Percentiles rank a stretch among this genome's conserved stretches.
Conservation (phyloP, 2,329 filamentous ascomycete genomes). For the Fusarium robinianum region DNA sequence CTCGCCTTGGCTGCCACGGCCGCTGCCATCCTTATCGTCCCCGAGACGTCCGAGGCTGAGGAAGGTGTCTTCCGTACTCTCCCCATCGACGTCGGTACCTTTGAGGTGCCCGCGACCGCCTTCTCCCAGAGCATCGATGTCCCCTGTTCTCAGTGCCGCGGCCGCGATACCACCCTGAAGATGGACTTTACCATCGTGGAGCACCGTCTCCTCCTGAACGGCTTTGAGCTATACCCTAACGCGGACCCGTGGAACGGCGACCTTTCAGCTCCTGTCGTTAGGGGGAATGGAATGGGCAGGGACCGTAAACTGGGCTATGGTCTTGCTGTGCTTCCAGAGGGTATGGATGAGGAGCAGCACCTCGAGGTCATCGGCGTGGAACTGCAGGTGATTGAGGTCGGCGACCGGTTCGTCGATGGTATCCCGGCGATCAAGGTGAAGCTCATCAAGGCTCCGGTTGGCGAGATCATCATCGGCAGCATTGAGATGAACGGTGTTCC, state of each 20-base stretch:
- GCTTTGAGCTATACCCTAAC: conserved; percentile 62
- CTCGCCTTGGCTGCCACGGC: conserved; percentile 43
- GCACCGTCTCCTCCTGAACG: conserved; percentile 59
- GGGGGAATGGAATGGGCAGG: conserved; percentile 44
- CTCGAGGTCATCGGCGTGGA: conserved; percentile 59
- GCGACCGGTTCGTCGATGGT: conserved; percentile 56
- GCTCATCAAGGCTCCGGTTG: conserved; percentile 62
- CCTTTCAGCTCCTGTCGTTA: conserved; percentile 52
- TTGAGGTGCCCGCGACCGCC: conserved; percentile 43
- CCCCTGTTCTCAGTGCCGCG: conserved; percentile 59
- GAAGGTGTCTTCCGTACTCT: conserved; percentile 49
- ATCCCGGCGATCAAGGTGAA: conserved; percentile 62
- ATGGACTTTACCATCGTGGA: conserved; percentile 60
- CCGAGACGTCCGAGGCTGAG: conserved; percentile 51
- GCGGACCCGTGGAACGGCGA: conserved; percentile 51
- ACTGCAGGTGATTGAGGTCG: conserved; percentile 64
- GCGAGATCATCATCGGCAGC: conserved; percentile 59
- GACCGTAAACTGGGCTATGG: conserved; percentile 55
- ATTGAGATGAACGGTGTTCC: conserved; percentile 46
- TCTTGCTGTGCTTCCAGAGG: conserved; percentile 48
- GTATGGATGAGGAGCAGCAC: conserved; percentile 55
- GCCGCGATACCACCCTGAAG: conserved; percentile 51
- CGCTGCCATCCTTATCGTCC: conserved; percentile 58
- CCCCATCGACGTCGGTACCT: conserved; percentile 43
- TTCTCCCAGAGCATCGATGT: conserved; percentile 50